Base-by-base conservation (phyloP, 768 basidiomycete genomes). In the Pilatotrama ljubarskyi region DNA sequence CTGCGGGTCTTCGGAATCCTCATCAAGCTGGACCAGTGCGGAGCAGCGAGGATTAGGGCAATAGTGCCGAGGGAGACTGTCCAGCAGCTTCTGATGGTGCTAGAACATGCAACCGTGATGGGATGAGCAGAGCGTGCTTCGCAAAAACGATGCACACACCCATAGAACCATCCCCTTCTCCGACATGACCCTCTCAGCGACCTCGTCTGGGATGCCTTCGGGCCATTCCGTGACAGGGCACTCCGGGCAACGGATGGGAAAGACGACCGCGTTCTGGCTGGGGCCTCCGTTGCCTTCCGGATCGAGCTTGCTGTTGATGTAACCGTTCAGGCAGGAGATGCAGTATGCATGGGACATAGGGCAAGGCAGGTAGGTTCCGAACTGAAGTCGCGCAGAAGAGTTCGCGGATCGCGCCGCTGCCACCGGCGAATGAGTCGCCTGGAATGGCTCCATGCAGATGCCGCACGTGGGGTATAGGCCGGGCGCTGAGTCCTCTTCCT, bases 21-120 rank as follows among this genome's bases (percentile, higher is more conserved):
- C 75, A 26, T 75, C 69, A 11, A 70, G 64, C 40, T 75, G 71
- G 24, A 77, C 69, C 1, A 74, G 67, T 9, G 70, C 69, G 2
- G 76, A 77, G 59, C 75, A 77, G 43, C 69, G 69, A 1, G 72
- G 72, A 52, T 77, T 75, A 3, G 76, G 76, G 55, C 76, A 77
- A 49, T 76, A 77, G 24, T 73, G 59, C 20, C 71, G 67, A 24
- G 75, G 74, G 4, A 73, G 62, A 5, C 72, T 72, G 49, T 76
- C 74, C 8, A 76, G 64, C 2, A 77, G 58, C 56, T 70, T 74
- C 51, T 76, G 75, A 42, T 73, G 68, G 58, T 76, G 67, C 76
- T 77, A 25, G 17, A 55, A 26, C 14, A 43, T 8, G 18, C 22
- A n/a, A 59, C 13, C 18, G 20, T 17, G n/a, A n/a, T n/a, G n/a